Percentiles rank a stretch among this genome's conserved stretches.
Conservation (phyloP, 2,329 filamentous ascomycete species). For the Metarhizium humberi region DNA sequence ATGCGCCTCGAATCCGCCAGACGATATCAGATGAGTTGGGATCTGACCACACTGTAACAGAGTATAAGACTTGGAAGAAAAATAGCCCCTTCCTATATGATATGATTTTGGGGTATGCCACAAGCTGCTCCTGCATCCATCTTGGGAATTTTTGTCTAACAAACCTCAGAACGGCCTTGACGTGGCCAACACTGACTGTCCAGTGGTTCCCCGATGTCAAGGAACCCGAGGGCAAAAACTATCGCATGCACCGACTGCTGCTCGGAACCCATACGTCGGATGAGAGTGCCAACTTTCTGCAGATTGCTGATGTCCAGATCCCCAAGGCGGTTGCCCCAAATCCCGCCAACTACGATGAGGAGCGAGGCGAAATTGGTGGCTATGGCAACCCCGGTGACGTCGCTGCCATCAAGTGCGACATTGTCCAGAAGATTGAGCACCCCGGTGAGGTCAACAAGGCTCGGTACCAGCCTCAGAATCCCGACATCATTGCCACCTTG, state of each 20-base stretch:
- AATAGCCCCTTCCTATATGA: constrained; percentile 98
- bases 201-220: constrained; percentile 98
- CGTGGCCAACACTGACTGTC: constrained; percentile 94
- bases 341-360: constrained; percentile 79
- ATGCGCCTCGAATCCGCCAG: constrained; percentile 9
- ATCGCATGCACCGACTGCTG: constrained; percentile 77
- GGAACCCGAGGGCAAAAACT: constrained; percentile 77
- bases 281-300: constrained; percentile 78
- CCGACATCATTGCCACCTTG: constrained; percentile 90
- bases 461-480: constrained; percentile 94
- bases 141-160: not conserved
- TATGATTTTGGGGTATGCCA: constrained; percentile 69
- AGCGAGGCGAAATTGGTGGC: constrained; percentile 86
- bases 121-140: not conserved
- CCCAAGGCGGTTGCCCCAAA: constrained; percentile 70
- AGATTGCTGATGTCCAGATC: constrained; percentile 90
- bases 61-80: constrained; percentile 99
- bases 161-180: constrained; percentile 64
- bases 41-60: constrained; percentile 30
- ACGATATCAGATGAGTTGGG: not conserved
- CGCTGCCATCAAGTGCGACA: constrained; percentile 72
- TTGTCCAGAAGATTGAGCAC: constrained; percentile 94
- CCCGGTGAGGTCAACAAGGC: constrained; percentile 98
- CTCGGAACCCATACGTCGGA: constrained; percentile 92
- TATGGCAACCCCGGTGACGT: constrained; percentile 69